These are phyloP conservation scores for Lanmaoa pseudosensibilis DNA, from an alignment of 768 basidiomycete genomes.

Conservation along the genomic window DNA sequence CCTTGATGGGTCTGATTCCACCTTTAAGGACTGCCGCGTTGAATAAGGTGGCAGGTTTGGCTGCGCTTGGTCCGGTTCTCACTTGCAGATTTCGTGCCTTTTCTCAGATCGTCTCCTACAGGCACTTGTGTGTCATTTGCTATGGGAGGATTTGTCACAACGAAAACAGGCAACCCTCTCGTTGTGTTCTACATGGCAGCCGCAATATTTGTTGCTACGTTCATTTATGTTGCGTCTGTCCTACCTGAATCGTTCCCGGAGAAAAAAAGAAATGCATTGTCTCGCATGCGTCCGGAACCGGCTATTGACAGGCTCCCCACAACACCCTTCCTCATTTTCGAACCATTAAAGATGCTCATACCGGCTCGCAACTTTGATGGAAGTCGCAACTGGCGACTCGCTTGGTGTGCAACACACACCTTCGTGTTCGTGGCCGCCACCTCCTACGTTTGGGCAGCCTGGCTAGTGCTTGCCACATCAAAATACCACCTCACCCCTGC, in stretches of 20 bases:
- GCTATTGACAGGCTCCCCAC: background rate
- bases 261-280: constrained; percentile 21
- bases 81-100: background rate
- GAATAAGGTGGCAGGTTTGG: constrained; percentile 32
- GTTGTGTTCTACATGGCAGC: constrained; percentile 24
- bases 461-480: constrained; percentile 28
- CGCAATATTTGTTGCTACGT: constrained; percentile 9
- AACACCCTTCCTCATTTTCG: constrained; percentile 14
- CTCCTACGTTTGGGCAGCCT: constrained; percentile 13
- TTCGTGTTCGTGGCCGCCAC: constrained; percentile 21
- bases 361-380: constrained; percentile 20
- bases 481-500: constrained; percentile 29
- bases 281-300: constrained; percentile 1
- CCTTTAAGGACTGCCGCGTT: constrained; percentile 25
- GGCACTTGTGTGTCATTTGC: constrained; percentile 29
- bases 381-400: constrained; percentile 30
- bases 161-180: constrained; percentile 19
- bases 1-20: constrained; percentile 3
- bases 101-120: constrained; percentile 5
- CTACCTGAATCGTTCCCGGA: constrained; percentile 35
- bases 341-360: constrained; percentile 25
- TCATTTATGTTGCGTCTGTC: constrained; percentile 25
- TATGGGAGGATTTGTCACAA: constrained; percentile 33
- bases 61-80: constrained; percentile 21
- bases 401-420: constrained; percentile 29